Evolutionary conservation across 495 filamentous ascomycete genomes (phyloP).

Genomic region (Acidomyces sp.): DNA sequence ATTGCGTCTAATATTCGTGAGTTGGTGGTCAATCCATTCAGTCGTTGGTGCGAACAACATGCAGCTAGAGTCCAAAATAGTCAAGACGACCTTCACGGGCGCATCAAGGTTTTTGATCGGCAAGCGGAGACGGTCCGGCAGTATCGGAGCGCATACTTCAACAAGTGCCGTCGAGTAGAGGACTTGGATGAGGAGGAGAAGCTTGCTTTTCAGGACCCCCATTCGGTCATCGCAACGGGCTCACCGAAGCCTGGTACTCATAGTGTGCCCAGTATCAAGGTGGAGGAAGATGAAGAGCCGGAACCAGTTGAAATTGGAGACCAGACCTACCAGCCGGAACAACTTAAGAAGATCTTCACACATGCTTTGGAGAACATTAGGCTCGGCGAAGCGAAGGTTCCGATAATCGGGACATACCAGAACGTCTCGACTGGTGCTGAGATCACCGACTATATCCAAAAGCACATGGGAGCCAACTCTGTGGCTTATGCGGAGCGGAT

Average conservation of each 20-base stretch:
- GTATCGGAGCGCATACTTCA: constrained; percentile 90
- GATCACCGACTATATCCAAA: constrained; percentile 89
- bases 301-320: constrained; percentile 87
- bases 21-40: constrained; percentile 84
- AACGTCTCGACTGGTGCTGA: constrained; percentile 83
- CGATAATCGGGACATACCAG: constrained; percentile 86
- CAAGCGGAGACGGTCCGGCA: constrained; percentile 85
- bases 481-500: constrained; percentile 83
- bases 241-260: constrained; percentile 28
- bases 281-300: constrained; percentile 48
- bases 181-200: constrained; percentile 98
- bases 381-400: constrained; percentile 80
- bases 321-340: constrained; percentile 64
- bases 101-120: constrained; percentile 84
- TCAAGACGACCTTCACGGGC: constrained; percentile 77
- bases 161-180: constrained; percentile 91
- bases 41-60: constrained; percentile 90
- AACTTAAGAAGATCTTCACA: constrained; percentile 75
- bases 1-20: constrained; percentile 93
- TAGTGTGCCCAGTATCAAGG: constrained; percentile 37
- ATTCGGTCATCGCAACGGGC: constrained; percentile 30
- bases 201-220: constrained; percentile 81
- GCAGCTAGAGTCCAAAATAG: constrained; percentile 81
- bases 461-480: constrained; percentile 59
- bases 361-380: constrained; percentile 82